phyloP scores from a whole-genome alignment of 768 basidiomycete species.

The Amanita exitialis region DNA sequence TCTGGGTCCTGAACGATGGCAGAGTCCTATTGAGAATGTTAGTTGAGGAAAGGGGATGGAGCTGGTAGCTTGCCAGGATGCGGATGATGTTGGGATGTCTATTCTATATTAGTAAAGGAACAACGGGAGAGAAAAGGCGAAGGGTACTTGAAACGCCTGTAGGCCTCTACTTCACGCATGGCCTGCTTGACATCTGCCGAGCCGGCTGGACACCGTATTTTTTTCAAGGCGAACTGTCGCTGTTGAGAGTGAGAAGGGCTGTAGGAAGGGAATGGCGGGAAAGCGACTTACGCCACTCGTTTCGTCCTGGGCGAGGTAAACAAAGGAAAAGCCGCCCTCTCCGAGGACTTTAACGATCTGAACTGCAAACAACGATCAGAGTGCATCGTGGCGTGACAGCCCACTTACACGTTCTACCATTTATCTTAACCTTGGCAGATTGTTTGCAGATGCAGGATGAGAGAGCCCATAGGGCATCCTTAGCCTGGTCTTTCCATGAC shows the following conservation, averaged over 20 bases:
- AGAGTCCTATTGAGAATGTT: conserved; percentile 53
- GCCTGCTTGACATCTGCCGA: conserved; percentile 82
- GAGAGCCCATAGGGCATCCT: conserved; percentile 75
- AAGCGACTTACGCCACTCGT: conserved; percentile 57
- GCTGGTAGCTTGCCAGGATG: conserved; percentile 54
- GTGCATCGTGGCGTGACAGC: conserved; percentile 2
- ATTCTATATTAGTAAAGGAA: conserved; percentile 6
- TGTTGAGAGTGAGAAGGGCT: conserved; percentile 18
- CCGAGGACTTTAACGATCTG: conserved; percentile 89
- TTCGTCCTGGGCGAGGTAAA: conserved; percentile 82
- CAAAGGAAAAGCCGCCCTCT: conserved; percentile 93
- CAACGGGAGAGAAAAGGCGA: neutral
- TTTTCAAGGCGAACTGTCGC: conserved; percentile 94
- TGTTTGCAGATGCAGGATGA: conserved; percentile 75
- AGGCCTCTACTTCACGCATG: conserved; percentile 87
- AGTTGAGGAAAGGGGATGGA: neutral
- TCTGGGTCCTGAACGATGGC: conserved; percentile 91
- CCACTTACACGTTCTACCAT: conserved; percentile 82
- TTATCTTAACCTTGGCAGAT: conserved; percentile 87
- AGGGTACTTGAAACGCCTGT: conserved; percentile 83
- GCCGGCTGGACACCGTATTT: conserved; percentile 88
- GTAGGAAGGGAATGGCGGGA: neutral
- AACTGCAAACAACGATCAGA: conserved; percentile 32
- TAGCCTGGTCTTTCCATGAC: conserved; percentile 60
- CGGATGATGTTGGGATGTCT: conserved; percentile 97